Evolutionary conservation across 1,284 basidiomycete species (phyloP).

Genomic region (Cryptococcus maquisensis): DNA sequence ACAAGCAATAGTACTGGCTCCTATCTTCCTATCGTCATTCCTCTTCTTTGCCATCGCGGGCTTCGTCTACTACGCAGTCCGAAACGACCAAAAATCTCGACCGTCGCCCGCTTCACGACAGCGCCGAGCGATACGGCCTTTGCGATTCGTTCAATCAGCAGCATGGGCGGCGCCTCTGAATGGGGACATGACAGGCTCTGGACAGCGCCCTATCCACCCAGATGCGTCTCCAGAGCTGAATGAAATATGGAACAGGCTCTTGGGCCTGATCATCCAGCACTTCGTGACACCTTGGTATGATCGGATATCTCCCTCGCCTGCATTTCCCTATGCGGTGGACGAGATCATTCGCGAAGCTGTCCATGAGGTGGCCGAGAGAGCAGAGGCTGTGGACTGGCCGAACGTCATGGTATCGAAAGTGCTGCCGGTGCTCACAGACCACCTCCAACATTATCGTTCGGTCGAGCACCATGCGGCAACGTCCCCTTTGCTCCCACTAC

Average conservation of each 20-base stretch:
- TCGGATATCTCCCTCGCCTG: slow-evolving; percentile 73
- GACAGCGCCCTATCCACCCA: slow-evolving; percentile 56
- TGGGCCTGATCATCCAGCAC: slow-evolving; percentile 72
- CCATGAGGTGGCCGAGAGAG: slow-evolving; percentile 57
- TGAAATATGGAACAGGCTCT: slow-evolving; percentile 66
- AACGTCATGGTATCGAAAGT: slow-evolving; percentile 75
- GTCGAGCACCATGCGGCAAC: slow-evolving; percentile 66
- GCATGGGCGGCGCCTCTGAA: slow-evolving; percentile 84
- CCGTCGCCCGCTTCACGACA: background rate
- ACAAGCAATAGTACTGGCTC: slow-evolving; percentile 17
- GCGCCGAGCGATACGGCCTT: slow-evolving; percentile 58
- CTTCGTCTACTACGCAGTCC: slow-evolving; percentile 19
- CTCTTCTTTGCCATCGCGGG: slow-evolving; percentile 56
- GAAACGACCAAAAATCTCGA: background rate
- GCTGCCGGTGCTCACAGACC: slow-evolving; percentile 78
- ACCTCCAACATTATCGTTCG: slow-evolving; percentile 84
- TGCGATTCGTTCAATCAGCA: slow-evolving; percentile 80
- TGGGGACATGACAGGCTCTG: slow-evolving; percentile 71
- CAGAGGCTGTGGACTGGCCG: slow-evolving; percentile 65
- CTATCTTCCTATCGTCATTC: slow-evolving; percentile 42
- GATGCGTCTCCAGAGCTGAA: slow-evolving; percentile 49
- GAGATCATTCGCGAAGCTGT: slow-evolving; percentile 65
- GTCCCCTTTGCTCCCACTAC: slow-evolving; percentile 50
- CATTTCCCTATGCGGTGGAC: slow-evolving; percentile 82
- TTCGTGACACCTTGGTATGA: slow-evolving; percentile 84